A percentile compares a stretch with the other conserved stretches of the same genome.
phyloP scores from a whole-genome alignment of 768 basidiomycete genomes.

The Auricularia auricula-judae region DNA sequence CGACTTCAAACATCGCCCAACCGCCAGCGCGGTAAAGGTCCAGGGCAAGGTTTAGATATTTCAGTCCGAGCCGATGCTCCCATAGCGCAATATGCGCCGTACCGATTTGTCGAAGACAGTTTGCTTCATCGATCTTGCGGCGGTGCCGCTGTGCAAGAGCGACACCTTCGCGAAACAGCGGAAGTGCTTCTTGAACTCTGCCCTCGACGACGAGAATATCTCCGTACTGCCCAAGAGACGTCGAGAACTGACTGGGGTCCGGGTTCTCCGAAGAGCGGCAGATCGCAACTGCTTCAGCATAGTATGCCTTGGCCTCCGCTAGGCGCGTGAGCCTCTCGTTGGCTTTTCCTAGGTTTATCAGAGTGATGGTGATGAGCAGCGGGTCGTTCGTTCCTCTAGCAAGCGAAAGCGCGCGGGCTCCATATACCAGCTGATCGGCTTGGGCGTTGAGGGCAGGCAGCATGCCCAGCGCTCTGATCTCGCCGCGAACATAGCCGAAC shows the following conservation, averaged over 20 bases:
- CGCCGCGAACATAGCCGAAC: not conserved
- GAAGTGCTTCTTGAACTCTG: not conserved
- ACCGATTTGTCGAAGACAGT: not conserved
- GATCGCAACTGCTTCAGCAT: not conserved
- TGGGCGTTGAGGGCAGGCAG: not conserved
- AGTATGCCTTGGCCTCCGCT: not conserved
- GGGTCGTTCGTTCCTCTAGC: not conserved
- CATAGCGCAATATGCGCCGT: not conserved
- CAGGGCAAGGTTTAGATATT: not conserved
- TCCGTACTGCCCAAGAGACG: not conserved
- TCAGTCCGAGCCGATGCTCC: not conserved
- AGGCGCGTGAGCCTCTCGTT: not conserved
- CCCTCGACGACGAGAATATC: not conserved
- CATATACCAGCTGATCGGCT: not conserved
- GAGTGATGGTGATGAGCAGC: not conserved
- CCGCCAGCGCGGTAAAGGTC: not conserved
- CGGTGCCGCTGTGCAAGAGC: not conserved
- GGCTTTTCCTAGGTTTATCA: not conserved
- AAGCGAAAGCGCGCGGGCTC: not conserved
- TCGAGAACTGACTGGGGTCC: not conserved
- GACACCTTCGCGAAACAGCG: not conserved
- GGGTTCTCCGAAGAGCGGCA: not conserved
- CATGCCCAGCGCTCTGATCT: not conserved
- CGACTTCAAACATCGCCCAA: not conserved
- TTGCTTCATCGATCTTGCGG: not conserved